phyloP scores from a whole-genome alignment of 306 rosid genomes.

The Pterocarpus santalinus region DNA sequence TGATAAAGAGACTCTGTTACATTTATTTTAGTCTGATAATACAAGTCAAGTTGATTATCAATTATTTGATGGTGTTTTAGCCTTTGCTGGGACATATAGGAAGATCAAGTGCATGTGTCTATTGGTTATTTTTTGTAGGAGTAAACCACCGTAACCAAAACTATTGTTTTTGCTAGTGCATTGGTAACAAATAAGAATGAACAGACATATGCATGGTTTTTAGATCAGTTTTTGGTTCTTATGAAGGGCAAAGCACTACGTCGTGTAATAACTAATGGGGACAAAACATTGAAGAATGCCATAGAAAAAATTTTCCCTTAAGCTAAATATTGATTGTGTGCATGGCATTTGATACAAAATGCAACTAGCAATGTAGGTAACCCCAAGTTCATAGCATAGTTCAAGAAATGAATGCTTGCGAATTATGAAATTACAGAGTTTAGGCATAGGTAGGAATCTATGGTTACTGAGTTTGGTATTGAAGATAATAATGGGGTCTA shows the following conservation, averaged over 20 bases:
- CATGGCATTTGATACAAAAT: not conserved
- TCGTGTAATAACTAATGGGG: not conserved
- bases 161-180: not conserved
- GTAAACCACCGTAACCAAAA: not conserved
- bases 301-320: not conserved
- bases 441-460: not conserved
- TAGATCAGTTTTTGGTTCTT: not conserved
- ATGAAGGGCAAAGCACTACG: not conserved
- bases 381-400: accelerated
- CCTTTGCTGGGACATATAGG: not conserved
- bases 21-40: not conserved
- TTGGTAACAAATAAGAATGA: not conserved
- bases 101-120: not conserved
- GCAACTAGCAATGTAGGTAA: not conserved
- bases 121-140: not conserved
- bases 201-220: not conserved
- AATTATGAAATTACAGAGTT: not conserved
- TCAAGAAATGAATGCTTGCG: not conserved
- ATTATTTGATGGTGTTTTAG: not conserved
- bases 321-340: not conserved
- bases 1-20: not conserved
- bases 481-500: not conserved
- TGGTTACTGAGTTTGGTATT: not conserved
- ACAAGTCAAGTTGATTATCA: not conserved
- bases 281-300: not conserved